A percentile compares a stretch with the other conserved stretches of the same genome.
These are phyloP conservation scores for Solanum neorickii DNA, from an alignment of 257 asterid genomes.

Conservation along the genomic window DNA sequence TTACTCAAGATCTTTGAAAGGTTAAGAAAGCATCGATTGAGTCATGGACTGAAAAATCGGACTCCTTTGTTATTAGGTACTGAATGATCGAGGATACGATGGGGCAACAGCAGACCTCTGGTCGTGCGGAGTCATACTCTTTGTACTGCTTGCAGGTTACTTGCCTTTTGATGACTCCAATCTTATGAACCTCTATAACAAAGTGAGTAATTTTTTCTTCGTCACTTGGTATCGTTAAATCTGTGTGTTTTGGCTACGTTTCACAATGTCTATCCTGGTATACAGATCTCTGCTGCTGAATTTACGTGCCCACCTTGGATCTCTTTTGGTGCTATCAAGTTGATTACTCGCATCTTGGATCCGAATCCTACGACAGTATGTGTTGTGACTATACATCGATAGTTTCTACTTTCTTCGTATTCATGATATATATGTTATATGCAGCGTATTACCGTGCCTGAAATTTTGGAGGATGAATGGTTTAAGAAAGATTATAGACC, in stretches of 20 bases:
- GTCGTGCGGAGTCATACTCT: conserved; percentile 92
- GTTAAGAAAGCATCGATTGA: not conserved
- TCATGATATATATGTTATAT: not conserved
- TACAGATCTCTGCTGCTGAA: conserved; percentile 74
- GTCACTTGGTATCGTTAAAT: not conserved
- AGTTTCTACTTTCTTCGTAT: not conserved
- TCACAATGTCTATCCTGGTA: not conserved
- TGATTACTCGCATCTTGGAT: conserved; percentile 64
- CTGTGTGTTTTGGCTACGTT: not conserved
- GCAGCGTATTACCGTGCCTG: conserved; percentile 72
- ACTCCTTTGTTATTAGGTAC: conserved; percentile 44
- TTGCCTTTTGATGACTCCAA: conserved; percentile 92
- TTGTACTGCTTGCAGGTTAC: conserved; percentile 91
- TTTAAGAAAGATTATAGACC: conserved; percentile 78
- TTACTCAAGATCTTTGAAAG: accelerated
- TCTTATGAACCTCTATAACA: conserved; percentile 64
- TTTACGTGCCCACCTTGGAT: conserved; percentile 96
- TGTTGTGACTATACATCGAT: not conserved
- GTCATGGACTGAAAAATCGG: not conserved
- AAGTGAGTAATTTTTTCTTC: conserved; percentile 38
- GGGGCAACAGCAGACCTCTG: conserved; percentile 88
- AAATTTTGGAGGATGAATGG: conserved; percentile 76
- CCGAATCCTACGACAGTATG: conserved; percentile 77
- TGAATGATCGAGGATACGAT: conserved; percentile 77
- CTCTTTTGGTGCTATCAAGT: conserved; percentile 68